Percentiles rank a stretch among this genome's conserved stretches.
Conservation (phyloP, 75 land plant genomes). For the Azolla pinnata region DNA sequence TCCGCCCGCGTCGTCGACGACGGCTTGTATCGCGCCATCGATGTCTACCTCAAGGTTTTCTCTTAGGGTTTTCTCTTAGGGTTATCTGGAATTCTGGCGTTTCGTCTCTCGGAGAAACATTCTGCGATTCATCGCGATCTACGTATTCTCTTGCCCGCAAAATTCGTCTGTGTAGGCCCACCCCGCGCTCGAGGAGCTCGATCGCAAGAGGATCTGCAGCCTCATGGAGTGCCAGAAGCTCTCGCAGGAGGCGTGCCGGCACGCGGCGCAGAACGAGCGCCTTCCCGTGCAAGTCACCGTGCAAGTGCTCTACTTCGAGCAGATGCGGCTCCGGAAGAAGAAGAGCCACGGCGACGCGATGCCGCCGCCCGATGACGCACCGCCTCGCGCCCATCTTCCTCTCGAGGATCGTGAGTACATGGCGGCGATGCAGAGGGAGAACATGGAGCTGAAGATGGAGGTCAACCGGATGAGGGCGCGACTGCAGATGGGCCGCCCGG, state of each 20-base stretch:
- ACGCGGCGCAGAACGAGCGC: slow-evolving; percentile 93
- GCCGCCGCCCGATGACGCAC: slow-evolving; percentile 1
- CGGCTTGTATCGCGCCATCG: slow-evolving; percentile 66
- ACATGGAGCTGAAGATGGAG: too few relatives aligned
- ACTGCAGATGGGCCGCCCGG: too few relatives aligned
- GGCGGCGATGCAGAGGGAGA: too few relatives aligned
- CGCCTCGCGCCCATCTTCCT: slow-evolving; percentile 1
- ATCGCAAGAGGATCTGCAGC: slow-evolving; percentile 87
- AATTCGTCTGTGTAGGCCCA: slow-evolving; percentile 91
- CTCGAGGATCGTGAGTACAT: not conserved
- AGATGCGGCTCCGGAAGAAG: slow-evolving; percentile 64
- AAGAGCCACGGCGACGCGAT: slow-evolving; percentile 39
- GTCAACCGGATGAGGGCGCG: too few relatives aligned
- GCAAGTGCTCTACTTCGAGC: slow-evolving; percentile 87
- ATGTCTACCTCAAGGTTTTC: slow-evolving; percentile 78
- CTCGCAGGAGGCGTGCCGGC: slow-evolving; percentile 84
- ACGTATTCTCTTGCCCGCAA: too few relatives aligned
- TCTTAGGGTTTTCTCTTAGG: too few relatives aligned
- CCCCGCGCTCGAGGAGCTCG: slow-evolving; percentile 63
- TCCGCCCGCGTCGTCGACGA: slow-evolving; percentile 58
- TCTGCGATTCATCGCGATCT: slow-evolving; percentile 52
- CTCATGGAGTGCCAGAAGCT: slow-evolving; percentile 77
- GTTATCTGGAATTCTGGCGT: too few relatives aligned
- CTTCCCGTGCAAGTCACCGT: slow-evolving; percentile 77
- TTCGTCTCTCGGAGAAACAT: too few relatives aligned